Base-by-base conservation (phyloP, 768 basidiomycete genomes). In the Paxillus rubicundulus region DNA sequence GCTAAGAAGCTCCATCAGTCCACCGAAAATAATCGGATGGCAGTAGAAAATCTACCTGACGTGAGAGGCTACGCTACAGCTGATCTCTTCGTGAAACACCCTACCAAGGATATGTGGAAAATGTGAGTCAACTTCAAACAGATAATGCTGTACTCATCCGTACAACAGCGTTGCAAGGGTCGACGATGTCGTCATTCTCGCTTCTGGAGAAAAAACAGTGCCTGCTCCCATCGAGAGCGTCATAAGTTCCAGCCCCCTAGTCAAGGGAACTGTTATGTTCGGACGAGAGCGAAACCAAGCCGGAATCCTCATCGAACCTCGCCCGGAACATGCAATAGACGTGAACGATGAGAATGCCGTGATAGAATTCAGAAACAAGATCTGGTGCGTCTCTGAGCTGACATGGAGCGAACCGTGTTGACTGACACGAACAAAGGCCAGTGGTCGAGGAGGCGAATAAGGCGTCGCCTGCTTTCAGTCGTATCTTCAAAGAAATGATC, bases 401-500 rank as follows among this genome's bases (percentile, higher is more conserved):
- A 30, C 9, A 3, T 30, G 8, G 5, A 30, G 7, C 30, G 4
- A 30, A 10, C 30, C 5, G 9, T 30, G 7, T 30, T 9, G 30
- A 30, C 30, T 9, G 30, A 30, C 2, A 30, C 9, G 30, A 30
- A 30, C 30, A 6, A 36, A 77, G 75, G 72, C 67, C 72, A 0
- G 45, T 56, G n/a, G 70, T 80, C 1, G 76, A 77, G 16, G 72
- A 77, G 37, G 78, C 77, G 1, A 80, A 79, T 41, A 61, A 58
- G 12, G 51, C 56, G 2, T 68, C 76, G 0, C 78, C 78, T 0
- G 65, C 72, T 0, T 77, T 74, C 53, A 76, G 75, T 50, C 68
- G 73, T 8, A 70, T 79, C 7, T 78, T 76, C 63, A 78, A 78
- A 61, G 77, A 82, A 58, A 76, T 82, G 79, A 79, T 82, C 40